Base-by-base conservation (phyloP, 352 stramenopile genomes). In the Globisporangium takayamanum region DNA sequence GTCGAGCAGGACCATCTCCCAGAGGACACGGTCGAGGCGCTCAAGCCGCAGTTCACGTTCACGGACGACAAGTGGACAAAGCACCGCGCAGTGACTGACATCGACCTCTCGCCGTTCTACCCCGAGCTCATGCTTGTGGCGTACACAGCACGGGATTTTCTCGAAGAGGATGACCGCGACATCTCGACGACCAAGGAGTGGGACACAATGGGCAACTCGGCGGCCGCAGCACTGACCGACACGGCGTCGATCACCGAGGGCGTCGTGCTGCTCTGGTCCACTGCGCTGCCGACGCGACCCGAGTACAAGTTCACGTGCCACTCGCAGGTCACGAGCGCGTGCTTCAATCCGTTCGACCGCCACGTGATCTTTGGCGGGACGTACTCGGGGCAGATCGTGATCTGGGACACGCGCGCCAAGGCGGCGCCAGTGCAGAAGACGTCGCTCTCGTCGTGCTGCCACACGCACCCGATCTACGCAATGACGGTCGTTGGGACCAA, bases 221-320 rank as follows among this genome's bases (percentile, higher is more conserved):
- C 76, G 1, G 64, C 64, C 2, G 57, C 70, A 33, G 70, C 78
- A 16, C 69, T 84, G 14, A 80, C 67, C 0, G 80, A 95, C 39
- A 63, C 86, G 51, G 75, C 80, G 11, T 61, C 70, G 0, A 73
- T 84, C 20, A 92, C 81, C 16, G 85, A 95, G 46, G 85, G 85
- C 42, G 76, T 95, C 2, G 82, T 95, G 52, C 66, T 95, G 25
- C 62, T 95, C 22, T 95, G 85, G 85, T 95, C 85, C 5, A 95
- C 80, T 10, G 81, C 80, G n/a, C 57, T 95, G 46, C 85, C 85
- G 5, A 81, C 73, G 10, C 78, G 84, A 30, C 79, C 85, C 30
- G 85, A 95, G 57, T 95, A 93, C 62, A 82, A 84, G 6, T 95
- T 95, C 62, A 95, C 83, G 4, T 93, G 85, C 37, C 81, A 93